Conservation (phyloP, 192 early-diverging fungal genomes). For the Funneliformis geosporum region DNA sequence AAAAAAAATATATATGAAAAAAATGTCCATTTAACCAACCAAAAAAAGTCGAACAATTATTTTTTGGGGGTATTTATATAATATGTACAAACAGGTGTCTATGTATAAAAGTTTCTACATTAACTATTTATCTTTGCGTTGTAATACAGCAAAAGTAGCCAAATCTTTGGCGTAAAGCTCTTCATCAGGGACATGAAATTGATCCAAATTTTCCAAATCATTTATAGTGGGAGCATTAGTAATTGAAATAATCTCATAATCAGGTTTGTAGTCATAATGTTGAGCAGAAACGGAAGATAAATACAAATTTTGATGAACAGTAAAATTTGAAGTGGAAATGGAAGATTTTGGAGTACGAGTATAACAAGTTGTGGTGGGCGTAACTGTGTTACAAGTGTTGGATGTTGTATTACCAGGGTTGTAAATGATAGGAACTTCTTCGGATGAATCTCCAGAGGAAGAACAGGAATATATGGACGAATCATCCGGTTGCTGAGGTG, state of each 20-base stretch:
- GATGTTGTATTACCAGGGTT: slow-evolving; percentile 6
- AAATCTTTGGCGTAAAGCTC: neutral
- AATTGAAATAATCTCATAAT: neutral
- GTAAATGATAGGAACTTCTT: slow-evolving; percentile 22
- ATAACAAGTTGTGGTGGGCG: neutral
- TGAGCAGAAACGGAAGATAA: neutral
- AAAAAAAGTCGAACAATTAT: too few species aligned
- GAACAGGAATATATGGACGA: neutral
- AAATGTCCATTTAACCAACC: too few species aligned
- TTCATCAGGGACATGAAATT: neutral
- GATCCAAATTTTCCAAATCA: neutral
- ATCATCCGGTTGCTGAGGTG: neutral
- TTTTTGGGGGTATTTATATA: too few species aligned
- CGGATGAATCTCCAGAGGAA: neutral
- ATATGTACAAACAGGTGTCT: too few species aligned
- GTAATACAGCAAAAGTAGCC: neutral
- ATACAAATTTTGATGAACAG: neutral
- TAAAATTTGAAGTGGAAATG: neutral
- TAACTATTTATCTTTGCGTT: neutral
- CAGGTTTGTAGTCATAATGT: neutral
- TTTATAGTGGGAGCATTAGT: neutral
- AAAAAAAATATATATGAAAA: too few species aligned
- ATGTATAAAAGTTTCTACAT: too few species aligned
- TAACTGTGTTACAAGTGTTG: neutral
- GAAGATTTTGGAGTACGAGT: neutral